These are phyloP conservation scores for Cryoendolithus antarcticus DNA, from an alignment of 2,329 filamentous ascomycete genomes.

Conservation along the genomic window DNA sequence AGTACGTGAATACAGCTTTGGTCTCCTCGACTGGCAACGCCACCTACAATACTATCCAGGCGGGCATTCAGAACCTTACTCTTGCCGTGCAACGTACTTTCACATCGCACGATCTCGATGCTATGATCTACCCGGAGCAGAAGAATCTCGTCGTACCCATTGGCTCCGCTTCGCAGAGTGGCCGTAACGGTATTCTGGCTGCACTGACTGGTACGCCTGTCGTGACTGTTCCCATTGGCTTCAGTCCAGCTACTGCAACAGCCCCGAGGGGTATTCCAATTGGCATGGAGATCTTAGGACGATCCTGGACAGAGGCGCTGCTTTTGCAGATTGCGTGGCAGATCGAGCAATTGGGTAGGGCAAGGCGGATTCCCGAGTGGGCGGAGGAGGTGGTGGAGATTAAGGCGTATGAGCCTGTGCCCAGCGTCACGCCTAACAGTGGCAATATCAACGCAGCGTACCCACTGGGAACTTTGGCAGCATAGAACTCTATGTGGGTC, in stretches of 20 bases:
- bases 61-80: constrained; percentile 42
- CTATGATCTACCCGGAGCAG: constrained; percentile 53
- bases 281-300: constrained; percentile 52
- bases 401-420: constrained; percentile 31
- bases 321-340: constrained; percentile 42
- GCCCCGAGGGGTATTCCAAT: constrained; percentile 49
- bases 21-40: constrained; percentile 39
- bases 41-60: constrained; percentile 34
- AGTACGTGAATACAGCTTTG: constrained; percentile 39
- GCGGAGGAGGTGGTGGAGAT: constrained; percentile 29
- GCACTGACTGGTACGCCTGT: constrained; percentile 43
- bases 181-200: constrained; percentile 46
- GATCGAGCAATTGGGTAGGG: constrained; percentile 35
- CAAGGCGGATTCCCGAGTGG: constrained; percentile 37
- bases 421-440: constrained; percentile 31
- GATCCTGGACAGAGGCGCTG: constrained; percentile 42
- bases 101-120: constrained; percentile 37
- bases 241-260: constrained; percentile 35
- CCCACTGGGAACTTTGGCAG: constrained; percentile 28
- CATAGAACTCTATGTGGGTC: not conserved
- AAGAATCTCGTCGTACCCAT: constrained; percentile 49
- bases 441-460: constrained; percentile 34
- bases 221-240: constrained; percentile 42
- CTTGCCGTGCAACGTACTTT: constrained; percentile 41
- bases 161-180: constrained; percentile 44